Conservation (phyloP, 208 protist genomes). For the Trypanosoma theileri region DNA sequence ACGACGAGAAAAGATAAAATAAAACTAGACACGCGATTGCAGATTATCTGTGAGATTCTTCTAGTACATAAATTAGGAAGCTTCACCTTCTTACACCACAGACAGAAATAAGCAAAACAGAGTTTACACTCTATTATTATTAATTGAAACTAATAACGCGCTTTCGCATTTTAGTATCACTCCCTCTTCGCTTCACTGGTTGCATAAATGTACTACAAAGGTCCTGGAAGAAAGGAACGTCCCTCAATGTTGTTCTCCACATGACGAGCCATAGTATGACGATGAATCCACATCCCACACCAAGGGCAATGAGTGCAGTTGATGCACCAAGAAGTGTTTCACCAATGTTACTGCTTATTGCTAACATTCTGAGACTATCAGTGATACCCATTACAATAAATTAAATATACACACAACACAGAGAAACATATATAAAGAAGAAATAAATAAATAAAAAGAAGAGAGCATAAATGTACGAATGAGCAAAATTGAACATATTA, state of each 20-base stretch:
- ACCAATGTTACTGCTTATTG: neutral
- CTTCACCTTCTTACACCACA: too few species aligned
- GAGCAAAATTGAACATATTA: too few species aligned
- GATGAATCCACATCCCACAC: conserved; percentile 15
- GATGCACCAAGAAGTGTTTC: conserved; percentile 12
- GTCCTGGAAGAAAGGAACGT: conserved; percentile 25
- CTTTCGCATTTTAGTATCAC: neutral
- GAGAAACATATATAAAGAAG: neutral
- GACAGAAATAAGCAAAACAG: too few species aligned
- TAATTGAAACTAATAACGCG: conserved; percentile 18
- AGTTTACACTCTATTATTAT: neutral
- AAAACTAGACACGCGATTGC: too few species aligned
- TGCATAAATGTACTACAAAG: conserved; percentile 13
- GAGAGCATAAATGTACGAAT: too few species aligned
- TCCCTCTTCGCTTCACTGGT: conserved; percentile 1
- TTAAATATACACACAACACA: neutral
- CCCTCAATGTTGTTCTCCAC: conserved; percentile 19
- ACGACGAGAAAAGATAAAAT: too few species aligned
- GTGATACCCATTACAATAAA: neutral
- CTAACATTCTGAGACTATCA: neutral
- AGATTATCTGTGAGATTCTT: too few species aligned
- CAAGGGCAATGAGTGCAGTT: conserved; percentile 9
- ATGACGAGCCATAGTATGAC: conserved; percentile 20
- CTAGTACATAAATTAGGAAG: too few species aligned
- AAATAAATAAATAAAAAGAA: too few species aligned